Conservation (phyloP, 2,329 filamentous ascomycete genomes). For the Alternaria panax region DNA sequence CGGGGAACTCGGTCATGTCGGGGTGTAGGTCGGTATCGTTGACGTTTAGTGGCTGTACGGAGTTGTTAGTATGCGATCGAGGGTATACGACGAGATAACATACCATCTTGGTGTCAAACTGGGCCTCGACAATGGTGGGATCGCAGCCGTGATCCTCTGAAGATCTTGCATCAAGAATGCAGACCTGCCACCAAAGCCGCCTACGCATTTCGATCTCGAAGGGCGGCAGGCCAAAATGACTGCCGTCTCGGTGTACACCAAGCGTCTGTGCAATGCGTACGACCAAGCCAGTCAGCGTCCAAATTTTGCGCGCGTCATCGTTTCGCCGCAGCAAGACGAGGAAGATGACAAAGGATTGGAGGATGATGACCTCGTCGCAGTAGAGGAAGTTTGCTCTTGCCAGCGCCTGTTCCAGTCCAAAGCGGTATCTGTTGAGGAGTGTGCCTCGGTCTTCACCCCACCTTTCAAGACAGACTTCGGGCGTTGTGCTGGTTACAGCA, state of each 20-base stretch:
- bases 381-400: constrained; percentile 69
- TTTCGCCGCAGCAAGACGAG: constrained; percentile 64
- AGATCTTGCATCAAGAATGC: constrained; percentile 65
- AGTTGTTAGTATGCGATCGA: constrained; percentile 10
- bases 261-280: constrained; percentile 67
- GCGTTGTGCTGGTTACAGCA: constrained; percentile 60
- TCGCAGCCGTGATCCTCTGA: constrained; percentile 71
- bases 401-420: constrained; percentile 69
- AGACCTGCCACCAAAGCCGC: constrained; percentile 67
- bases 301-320: constrained; percentile 60
- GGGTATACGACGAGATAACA: background rate
- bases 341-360: constrained; percentile 70
- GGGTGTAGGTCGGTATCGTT: constrained; percentile 63
- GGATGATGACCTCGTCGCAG: constrained; percentile 66
- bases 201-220: constrained; percentile 69
- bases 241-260: constrained; percentile 67
- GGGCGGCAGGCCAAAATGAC: constrained; percentile 62
- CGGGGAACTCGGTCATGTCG: constrained; percentile 57
- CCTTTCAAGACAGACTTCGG: constrained; percentile 56
- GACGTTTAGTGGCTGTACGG: constrained; percentile 59
- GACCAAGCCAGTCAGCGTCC: constrained; percentile 66
- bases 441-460: constrained; percentile 62
- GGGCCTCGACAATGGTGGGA: constrained; percentile 63
- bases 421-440: constrained; percentile 64
- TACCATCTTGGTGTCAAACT: constrained; percentile 66